Percentiles rank a stretch among this genome's conserved stretches.
phyloP scores from a whole-genome alignment of 2,329 filamentous ascomycete species.

The Whalleya microplaca region DNA sequence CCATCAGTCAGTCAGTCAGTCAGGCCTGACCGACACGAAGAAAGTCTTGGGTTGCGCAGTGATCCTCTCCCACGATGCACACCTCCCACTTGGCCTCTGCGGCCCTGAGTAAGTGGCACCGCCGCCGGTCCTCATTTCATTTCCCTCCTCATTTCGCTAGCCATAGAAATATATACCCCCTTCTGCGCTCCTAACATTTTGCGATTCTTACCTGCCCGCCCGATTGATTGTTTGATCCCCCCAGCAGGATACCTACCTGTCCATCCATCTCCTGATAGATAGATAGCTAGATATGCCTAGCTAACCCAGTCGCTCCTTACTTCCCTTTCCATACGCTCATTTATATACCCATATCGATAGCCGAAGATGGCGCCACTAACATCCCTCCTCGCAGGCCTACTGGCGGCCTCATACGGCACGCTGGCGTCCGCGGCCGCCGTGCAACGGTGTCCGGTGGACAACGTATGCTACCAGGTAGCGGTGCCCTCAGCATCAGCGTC shows the following conservation, averaged over 20 bases:
- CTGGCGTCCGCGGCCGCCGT: slow-evolving; percentile 34
- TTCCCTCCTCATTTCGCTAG: background rate
- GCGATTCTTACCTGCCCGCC: too few species aligned
- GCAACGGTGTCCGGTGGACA: slow-evolving; percentile 46
- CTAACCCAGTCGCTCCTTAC: background rate
- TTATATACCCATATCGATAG: background rate
- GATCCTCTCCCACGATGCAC: slow-evolving; percentile 5
- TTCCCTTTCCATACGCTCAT: too few species aligned
- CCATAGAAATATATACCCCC: background rate
- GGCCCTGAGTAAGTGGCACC: slow-evolving; percentile 29
- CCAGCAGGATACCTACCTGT: too few species aligned
- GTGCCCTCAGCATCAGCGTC: slow-evolving; percentile 55
- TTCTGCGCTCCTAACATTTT: too few species aligned
- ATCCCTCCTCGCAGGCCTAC: background rate
- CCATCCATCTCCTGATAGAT: too few species aligned
- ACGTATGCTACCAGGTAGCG: slow-evolving; percentile 60
- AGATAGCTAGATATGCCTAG: too few species aligned
- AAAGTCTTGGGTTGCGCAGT: too few species aligned
- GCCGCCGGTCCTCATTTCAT: background rate
- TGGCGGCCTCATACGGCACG: slow-evolving; percentile 17
- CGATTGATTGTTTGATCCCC: too few species aligned
- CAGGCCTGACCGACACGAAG: too few species aligned
- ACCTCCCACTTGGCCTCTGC: slow-evolving; percentile 12
- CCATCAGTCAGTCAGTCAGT: too few species aligned
- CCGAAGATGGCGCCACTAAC: background rate